Base-by-base conservation (phyloP, 306 rosid species). In the Clitoria ternatea region DNA sequence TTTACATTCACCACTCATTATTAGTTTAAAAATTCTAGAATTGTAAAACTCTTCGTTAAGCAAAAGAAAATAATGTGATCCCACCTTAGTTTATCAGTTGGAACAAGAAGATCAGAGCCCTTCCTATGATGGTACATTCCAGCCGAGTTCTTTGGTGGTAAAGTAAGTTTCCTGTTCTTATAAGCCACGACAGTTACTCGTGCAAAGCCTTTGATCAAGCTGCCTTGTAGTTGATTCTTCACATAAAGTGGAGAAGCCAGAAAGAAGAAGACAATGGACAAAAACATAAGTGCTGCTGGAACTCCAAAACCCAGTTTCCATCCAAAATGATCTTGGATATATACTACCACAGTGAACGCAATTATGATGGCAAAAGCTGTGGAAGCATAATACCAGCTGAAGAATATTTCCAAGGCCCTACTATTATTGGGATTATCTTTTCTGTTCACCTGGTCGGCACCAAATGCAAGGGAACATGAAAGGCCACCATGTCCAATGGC, bases 271-370 rank as follows among this genome's bases (percentile, higher is more conserved):
- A 79, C 4, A 3, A 83, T 29, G 5, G 91, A 84, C 10, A 85
- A 5, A 43, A 85, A 54, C 91, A 86, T 85, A 0, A 87, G 83
- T 56, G 74, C 52, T 5, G 84, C 94, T 1, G 91, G 94, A 65
- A 90, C 80, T 4, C 94, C 91, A 61, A 85, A 90, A 2, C 96
- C 94, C 19, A 90, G 30, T 69, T 56, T 82, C 94, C 94, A 90
- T 11, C 94, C 87, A 9, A 68, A 50, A 23, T 83, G 82, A 23
- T 87, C 91, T 77, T 90, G 94, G 48, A 85, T 77, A 40, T 82
- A 86, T 18, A 90, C 89, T 6, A 90, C 81, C 17, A 57, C 90
- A 1, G 96, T 84, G 37, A 87, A 39, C 48, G 91, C 89, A 44
- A 84, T 44, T 22, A 90, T 12, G 67, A 85, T 66, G 0, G 96